phyloP scores from a whole-genome alignment of 768 basidiomycete species.

The Xerocomus brunneocitrinus region DNA sequence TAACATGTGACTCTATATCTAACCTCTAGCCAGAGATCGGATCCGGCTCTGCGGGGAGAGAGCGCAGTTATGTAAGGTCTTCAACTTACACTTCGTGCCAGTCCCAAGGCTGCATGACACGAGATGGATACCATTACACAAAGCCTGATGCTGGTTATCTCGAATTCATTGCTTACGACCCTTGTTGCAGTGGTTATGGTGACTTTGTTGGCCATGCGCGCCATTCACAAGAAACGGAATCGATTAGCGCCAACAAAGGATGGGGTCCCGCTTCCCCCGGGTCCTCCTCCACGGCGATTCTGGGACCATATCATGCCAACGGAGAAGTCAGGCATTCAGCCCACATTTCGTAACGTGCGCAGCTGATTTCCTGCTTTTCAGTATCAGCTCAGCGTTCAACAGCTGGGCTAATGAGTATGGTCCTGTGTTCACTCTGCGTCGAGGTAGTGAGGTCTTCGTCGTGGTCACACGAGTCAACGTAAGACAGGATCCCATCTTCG shows the following conservation, averaged over 20 bases:
- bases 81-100: too few relatives aligned
- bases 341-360: neutral
- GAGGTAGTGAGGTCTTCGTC: constrained; percentile 33
- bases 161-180: neutral
- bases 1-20: too few relatives aligned
- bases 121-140: neutral
- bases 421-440: constrained; percentile 51
- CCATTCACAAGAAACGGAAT: neutral
- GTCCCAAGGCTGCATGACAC: neutral
- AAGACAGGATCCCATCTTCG: neutral
- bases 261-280: neutral
- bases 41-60: too few relatives aligned
- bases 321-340: neutral
- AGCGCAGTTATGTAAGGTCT: too few relatives aligned
- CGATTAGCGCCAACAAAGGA: neutral
- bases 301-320: neutral
- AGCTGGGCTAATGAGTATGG: constrained; percentile 56
- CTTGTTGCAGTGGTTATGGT: neutral
- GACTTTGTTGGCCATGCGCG: neutral
- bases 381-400: constrained; percentile 34
- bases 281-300: neutral
- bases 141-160: neutral
- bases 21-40: too few relatives aligned
- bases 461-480: constrained; percentile 21
- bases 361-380: constrained; percentile 1